A percentile compares a stretch with the other conserved stretches of the same genome.
Conservation (phyloP, 257 asterid genomes). For the Craterostigma plantagineum region DNA sequence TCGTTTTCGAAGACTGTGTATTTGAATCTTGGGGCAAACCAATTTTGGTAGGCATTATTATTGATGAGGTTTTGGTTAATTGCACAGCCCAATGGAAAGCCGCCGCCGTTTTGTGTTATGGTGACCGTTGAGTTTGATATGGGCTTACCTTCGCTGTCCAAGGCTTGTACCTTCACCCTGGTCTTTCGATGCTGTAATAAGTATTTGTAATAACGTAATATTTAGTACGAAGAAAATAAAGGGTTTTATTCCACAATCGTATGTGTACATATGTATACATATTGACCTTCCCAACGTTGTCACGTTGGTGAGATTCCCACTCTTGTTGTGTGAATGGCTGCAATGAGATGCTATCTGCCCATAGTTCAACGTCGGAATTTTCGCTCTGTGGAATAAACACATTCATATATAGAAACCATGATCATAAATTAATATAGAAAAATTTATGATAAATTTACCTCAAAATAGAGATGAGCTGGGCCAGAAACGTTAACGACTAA, state of each 20-base stretch:
- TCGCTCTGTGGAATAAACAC: background rate
- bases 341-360: slow-evolving; percentile 4
- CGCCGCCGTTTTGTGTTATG: slow-evolving; percentile 6
- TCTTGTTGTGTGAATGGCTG: background rate
- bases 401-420: no score
- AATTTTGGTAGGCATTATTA: slow-evolving; percentile 26
- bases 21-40: slow-evolving; percentile 43
- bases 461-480: slow-evolving; percentile 1
- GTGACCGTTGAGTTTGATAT: slow-evolving; percentile 33
- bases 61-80: slow-evolving; percentile 28
- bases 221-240: background rate
- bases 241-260: background rate
- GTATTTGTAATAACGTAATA: background rate
- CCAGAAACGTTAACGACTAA: background rate
- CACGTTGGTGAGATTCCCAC: slow-evolving; percentile 3
- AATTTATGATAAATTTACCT: background rate
- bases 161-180: slow-evolving; percentile 29
- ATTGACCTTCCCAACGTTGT: background rate
- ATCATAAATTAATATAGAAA: background rate
- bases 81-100: slow-evolving; percentile 35
- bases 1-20: slow-evolving; percentile 54
- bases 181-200: slow-evolving; percentile 31
- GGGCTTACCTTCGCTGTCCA: slow-evolving; percentile 31
- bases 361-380: background rate
- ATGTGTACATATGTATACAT: background rate